phyloP scores from a whole-genome alignment of 2,329 filamentous ascomycete species.

The Ceratocystis ficicola region DNA sequence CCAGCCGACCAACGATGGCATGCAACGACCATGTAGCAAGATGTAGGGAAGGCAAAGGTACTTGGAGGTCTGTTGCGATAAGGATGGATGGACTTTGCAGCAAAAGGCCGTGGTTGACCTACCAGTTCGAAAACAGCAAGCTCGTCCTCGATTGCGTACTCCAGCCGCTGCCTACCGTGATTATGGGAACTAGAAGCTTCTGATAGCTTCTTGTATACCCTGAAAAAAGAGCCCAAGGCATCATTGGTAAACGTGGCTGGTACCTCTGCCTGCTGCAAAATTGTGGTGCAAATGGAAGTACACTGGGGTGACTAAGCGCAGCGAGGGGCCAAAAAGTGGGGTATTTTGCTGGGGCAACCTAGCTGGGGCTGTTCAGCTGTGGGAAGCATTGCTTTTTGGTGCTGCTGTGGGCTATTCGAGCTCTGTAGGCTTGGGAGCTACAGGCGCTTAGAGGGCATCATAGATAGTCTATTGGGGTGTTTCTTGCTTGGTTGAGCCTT shows the following conservation, averaged over 20 bases:
- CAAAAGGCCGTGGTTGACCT: background rate
- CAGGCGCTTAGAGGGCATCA: too few species aligned
- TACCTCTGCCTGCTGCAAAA: slow-evolving; percentile 2
- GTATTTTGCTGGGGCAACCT: background rate
- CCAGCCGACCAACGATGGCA: too few species aligned
- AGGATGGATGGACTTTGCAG: background rate
- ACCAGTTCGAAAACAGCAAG: background rate
- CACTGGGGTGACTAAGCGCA: slow-evolving; percentile 18
- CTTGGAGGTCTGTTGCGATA: too few species aligned
- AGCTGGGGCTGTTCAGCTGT: too few species aligned
- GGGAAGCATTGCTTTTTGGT: too few species aligned
- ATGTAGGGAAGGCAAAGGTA: too few species aligned
- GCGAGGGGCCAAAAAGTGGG: slow-evolving; percentile 19
- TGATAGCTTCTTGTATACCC: slow-evolving; percentile 12
- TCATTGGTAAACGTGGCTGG: slow-evolving; percentile 14
- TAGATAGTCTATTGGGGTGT: too few species aligned
- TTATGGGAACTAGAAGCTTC: slow-evolving; percentile 19
- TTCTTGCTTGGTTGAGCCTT: background rate
- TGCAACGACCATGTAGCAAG: too few species aligned
- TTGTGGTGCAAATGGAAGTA: background rate
- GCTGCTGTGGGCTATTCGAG: too few species aligned
- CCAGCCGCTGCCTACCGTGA: slow-evolving; percentile 15
- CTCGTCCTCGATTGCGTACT: slow-evolving; percentile 18
- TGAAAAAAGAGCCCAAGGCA: background rate
- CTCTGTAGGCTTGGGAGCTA: too few species aligned